Percentiles rank a stretch among this genome's conserved stretches.
Evolutionary conservation across 2,329 filamentous ascomycete species (phyloP).

Genomic region (Dactylonectria estremocensis): DNA sequence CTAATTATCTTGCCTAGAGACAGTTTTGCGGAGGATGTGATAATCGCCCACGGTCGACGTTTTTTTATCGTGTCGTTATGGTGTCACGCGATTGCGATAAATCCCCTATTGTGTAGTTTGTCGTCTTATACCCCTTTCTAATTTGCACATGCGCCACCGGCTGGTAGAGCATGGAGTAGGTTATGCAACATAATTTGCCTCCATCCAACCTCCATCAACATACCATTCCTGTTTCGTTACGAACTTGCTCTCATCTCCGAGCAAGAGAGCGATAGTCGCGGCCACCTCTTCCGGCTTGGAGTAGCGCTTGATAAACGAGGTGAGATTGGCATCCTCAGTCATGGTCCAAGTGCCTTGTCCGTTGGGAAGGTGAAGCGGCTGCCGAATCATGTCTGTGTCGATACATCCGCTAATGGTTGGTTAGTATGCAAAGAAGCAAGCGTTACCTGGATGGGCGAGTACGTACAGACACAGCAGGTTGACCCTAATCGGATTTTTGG

Average conservation of each 20-base stretch:
- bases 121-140: too few relatives aligned
- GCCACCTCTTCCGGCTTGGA: slow-evolving; percentile 50
- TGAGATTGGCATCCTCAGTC: slow-evolving; percentile 43
- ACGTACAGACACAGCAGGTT: slow-evolving; percentile 44
- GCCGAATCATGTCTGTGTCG: slow-evolving; percentile 49
- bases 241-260: slow-evolving; percentile 52
- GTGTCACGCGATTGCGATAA: too few relatives aligned
- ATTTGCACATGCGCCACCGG: too few relatives aligned
- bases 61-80: too few relatives aligned
- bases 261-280: slow-evolving; percentile 49
- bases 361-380: slow-evolving; percentile 45
- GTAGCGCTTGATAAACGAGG: slow-evolving; percentile 48
- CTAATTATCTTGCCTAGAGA: too few relatives aligned
- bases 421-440: slow-evolving; percentile 5
- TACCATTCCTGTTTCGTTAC: slow-evolving; percentile 49
- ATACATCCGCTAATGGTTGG: slow-evolving; percentile 41
- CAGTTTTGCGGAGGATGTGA: too few relatives aligned
- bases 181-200: slow-evolving; percentile 42
- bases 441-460: fast-evolving
- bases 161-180: too few relatives aligned
- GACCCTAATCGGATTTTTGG: slow-evolving; percentile 45
- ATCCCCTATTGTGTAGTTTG: too few relatives aligned
- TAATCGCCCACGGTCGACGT: too few relatives aligned
- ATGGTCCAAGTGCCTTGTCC: slow-evolving; percentile 46
- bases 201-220: slow-evolving; percentile 51